Percentiles rank a stretch among this genome's conserved stretches.
These are phyloP conservation scores for Karstenula rhodostoma DNA, from an alignment of 2,329 filamentous ascomycete species.

Conservation along the genomic window DNA sequence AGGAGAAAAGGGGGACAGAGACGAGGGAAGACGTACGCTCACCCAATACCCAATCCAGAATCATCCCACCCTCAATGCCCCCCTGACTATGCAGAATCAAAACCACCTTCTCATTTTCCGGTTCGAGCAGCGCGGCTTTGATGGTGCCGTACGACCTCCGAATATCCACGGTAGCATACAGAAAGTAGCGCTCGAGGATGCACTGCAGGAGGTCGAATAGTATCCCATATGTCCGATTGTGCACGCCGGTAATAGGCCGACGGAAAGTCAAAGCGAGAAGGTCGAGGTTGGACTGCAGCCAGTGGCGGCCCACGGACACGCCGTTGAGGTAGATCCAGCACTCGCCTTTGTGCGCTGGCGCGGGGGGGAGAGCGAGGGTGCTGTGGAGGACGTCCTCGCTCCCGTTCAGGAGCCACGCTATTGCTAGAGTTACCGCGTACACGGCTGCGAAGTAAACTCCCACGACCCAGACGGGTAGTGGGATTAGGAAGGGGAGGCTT, in stretches of 20 bases:
- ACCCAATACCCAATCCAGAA: conserved; percentile 78
- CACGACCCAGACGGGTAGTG: conserved; percentile 54
- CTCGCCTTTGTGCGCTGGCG: conserved; percentile 61
- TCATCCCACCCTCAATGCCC: conserved; percentile 74
- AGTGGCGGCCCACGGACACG: conserved; percentile 59
- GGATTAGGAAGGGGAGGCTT: conserved; percentile 60
- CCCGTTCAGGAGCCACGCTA: conserved; percentile 49
- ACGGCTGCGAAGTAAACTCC: conserved; percentile 39
- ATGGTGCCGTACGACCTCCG: conserved; percentile 66
- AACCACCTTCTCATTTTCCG: conserved; percentile 71
- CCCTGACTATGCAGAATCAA: conserved; percentile 82
- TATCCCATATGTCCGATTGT: conserved; percentile 76
- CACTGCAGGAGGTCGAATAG: conserved; percentile 81
- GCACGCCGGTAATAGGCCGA: conserved; percentile 74
- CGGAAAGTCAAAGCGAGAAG: conserved; percentile 76
- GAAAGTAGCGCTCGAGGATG: conserved; percentile 76
- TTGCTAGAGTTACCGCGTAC: conserved; percentile 37
- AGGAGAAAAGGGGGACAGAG: conserved; percentile 54
- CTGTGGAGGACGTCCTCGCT: conserved; percentile 56
- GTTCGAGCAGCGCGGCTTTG: conserved; percentile 70
- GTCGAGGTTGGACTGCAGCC: conserved; percentile 70
- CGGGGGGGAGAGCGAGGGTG: conserved; percentile 60
- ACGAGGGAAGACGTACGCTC: conserved; percentile 68
- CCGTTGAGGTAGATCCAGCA: conserved; percentile 85
- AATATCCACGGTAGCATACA: conserved; percentile 73